Evolutionary conservation across 192 early-diverging fungal genomes (phyloP).

Genomic region (Podila minutissima): DNA sequence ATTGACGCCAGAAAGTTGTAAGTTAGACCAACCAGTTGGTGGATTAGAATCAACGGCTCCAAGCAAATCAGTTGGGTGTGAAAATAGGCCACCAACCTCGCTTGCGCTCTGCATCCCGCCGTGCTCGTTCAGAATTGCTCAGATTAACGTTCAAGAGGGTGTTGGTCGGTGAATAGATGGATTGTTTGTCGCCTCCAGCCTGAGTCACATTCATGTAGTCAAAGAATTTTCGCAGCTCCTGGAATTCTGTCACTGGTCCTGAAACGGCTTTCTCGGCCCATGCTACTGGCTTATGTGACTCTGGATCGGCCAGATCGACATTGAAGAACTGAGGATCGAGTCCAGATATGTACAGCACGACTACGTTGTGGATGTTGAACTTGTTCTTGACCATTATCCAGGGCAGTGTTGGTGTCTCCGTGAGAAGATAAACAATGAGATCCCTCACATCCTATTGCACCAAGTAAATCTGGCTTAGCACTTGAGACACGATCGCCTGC

Average conservation of each 20-base stretch:
- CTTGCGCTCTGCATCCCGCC: conserved; percentile 15
- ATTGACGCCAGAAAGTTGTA: background rate
- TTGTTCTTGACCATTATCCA: conserved; percentile 53
- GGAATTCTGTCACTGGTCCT: conserved; percentile 33
- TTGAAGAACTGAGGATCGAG: conserved; percentile 37
- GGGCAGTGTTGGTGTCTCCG: conserved; percentile 33
- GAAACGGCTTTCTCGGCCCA: conserved; percentile 13
- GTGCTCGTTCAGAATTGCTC: conserved; percentile 25
- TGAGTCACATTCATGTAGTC: conserved; percentile 37
- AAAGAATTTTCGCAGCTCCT: conserved; percentile 23
- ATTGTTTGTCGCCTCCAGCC: conserved; percentile 38
- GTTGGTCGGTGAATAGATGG: conserved; percentile 14
- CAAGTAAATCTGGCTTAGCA: background rate
- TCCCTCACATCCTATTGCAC: conserved; percentile 28
- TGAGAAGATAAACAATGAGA: conserved; percentile 32
- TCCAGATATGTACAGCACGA: conserved; percentile 30
- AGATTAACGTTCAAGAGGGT: conserved; percentile 24
- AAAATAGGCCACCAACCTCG: background rate
- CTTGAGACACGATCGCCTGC: background rate
- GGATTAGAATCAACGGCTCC: too few relatives aligned
- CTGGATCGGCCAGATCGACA: conserved; percentile 22
- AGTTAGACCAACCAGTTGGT: background rate
- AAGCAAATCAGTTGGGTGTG: too few relatives aligned
- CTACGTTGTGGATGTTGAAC: conserved; percentile 43
- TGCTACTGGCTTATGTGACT: conserved; percentile 11